A percentile compares a stretch with the other conserved stretches of the same genome.
phyloP scores from a whole-genome alignment of 2,329 filamentous ascomycete species.

The Fusarium compactum region DNA sequence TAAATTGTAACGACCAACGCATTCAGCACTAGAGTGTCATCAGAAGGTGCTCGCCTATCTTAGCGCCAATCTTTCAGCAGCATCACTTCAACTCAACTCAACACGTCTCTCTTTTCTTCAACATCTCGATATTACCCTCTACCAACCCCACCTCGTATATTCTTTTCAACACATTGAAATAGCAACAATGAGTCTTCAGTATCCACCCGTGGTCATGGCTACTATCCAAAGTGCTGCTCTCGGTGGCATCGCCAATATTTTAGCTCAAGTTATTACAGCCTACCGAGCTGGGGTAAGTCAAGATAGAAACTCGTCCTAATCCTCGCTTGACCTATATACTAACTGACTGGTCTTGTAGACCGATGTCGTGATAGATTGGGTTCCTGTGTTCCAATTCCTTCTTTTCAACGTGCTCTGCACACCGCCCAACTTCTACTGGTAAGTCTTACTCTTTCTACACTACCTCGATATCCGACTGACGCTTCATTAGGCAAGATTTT shows the following conservation, averaged over 20 bases:
- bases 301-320: background rate
- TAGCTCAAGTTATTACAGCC: constrained; percentile 77
- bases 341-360: constrained; percentile 55
- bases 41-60: constrained; percentile 26
- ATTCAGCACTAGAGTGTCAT: background rate
- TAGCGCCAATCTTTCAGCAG: constrained; percentile 27
- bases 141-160: background rate
- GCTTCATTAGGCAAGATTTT: constrained; percentile 73
- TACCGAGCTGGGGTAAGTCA: constrained; percentile 68
- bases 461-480: constrained; percentile 31
- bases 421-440: constrained; percentile 88
- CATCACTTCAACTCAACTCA: constrained; percentile 8
- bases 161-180: background rate
- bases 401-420: constrained; percentile 78
- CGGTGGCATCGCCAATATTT: constrained; percentile 75
- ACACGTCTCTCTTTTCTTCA: constrained; percentile 18
- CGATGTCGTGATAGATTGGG: constrained; percentile 71
- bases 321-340: background rate
- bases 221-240: constrained; percentile 76
- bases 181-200: constrained; percentile 46
- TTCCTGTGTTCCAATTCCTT: constrained; percentile 80
- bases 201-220: constrained; percentile 66
- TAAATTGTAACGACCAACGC: background rate
- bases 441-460: constrained; percentile 41
- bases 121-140: background rate